Conservation (phyloP, 176 grass and related monocot genomes). For the Aegilops longissima region DNA sequence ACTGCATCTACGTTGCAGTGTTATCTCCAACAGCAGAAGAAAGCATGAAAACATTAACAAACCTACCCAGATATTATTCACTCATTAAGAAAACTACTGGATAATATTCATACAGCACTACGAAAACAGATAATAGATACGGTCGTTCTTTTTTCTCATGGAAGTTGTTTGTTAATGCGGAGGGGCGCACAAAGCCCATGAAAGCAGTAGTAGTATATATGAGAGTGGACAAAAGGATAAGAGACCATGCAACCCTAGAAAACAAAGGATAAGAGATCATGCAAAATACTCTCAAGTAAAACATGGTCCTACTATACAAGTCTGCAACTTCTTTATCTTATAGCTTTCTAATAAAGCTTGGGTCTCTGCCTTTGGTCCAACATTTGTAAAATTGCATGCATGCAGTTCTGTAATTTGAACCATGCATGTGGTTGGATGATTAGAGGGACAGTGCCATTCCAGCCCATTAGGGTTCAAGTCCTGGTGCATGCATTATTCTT, state of each 20-base stretch:
- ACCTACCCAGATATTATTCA: not conserved
- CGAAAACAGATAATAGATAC: not conserved
- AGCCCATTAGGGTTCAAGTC: no score
- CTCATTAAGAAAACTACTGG: slow-evolving; percentile 3
- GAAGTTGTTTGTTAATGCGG: not conserved
- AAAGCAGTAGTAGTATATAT: not conserved
- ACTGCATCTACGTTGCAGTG: not conserved
- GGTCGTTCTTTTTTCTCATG: not conserved
- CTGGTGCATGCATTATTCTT: no score
- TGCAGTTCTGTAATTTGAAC: not conserved
- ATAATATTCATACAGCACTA: slow-evolving; percentile 29
- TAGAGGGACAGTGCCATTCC: no score
- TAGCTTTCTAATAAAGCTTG: slow-evolving; percentile 2
- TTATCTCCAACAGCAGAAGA: not conserved
- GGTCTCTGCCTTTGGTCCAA: not conserved
- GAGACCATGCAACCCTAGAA: not conserved
- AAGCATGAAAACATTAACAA: not conserved
- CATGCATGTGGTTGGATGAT: no score
- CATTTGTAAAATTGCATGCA: not conserved
- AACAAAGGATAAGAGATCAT: not conserved
- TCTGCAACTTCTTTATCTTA: not conserved
- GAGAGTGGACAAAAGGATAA: not conserved
- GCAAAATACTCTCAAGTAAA: not conserved
- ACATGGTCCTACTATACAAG: not conserved
- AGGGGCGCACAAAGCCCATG: not conserved